Evolutionary conservation across 108 stramenopile species (phyloP).

Genomic region (Chaetoceros tenuissimus): DNA sequence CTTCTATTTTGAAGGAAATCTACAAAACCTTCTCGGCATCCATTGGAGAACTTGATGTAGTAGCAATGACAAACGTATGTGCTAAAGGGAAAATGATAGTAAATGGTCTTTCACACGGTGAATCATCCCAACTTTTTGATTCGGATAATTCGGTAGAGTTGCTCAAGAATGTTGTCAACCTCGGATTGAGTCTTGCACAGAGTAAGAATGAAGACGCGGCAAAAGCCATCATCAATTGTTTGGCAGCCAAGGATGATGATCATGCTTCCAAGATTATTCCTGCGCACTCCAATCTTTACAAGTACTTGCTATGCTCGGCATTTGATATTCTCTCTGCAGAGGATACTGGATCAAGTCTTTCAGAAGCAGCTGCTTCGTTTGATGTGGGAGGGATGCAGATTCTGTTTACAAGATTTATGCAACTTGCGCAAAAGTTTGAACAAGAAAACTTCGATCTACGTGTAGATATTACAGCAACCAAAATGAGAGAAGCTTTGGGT

Average conservation of each 20-base stretch:
- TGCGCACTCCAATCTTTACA: background rate
- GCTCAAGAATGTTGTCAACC: slow-evolving; percentile 13
- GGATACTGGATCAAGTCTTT: background rate
- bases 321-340: slow-evolving; percentile 1
- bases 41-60: background rate
- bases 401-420: slow-evolving; percentile 51
- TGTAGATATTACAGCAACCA: background rate
- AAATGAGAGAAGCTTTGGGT: slow-evolving; percentile 39
- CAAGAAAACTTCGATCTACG: background rate
- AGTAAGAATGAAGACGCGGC: background rate
- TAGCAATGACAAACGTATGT: background rate
- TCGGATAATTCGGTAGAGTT: slow-evolving; percentile 10
- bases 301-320: background rate
- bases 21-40: background rate
- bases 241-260: background rate
- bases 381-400: slow-evolving; percentile 33
- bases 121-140: background rate
- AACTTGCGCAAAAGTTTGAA: slow-evolving; percentile 11
- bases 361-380: slow-evolving; percentile 5
- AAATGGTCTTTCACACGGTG: background rate
- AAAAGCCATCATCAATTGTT: background rate
- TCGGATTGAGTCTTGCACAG: background rate
- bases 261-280: background rate
- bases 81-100: background rate
- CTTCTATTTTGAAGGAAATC: slow-evolving; percentile 15